Conservation (phyloP, 2,329 filamentous ascomycete species). For the Aureobasidium sp. region DNA sequence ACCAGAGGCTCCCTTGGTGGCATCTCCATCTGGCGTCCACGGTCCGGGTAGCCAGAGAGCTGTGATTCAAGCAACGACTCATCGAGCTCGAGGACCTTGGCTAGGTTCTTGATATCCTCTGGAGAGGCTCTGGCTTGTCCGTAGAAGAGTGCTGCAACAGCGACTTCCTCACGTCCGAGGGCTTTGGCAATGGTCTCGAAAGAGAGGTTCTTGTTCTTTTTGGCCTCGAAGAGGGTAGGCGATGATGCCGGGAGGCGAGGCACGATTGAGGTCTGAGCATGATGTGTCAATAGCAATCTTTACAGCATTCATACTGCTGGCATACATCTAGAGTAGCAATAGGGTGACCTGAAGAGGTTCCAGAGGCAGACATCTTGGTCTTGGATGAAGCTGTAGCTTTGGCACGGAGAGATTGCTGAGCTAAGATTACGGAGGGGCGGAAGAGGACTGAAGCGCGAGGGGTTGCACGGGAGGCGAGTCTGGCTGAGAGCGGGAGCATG, state of each 20-base stretch:
- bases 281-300: constrained; percentile 10
- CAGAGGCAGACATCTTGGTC: constrained; percentile 24
- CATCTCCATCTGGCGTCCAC: constrained; percentile 72
- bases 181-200: constrained; percentile 70
- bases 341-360: constrained; percentile 22
- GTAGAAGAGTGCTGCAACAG: constrained; percentile 82
- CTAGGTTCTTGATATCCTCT: constrained; percentile 61
- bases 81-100: constrained; percentile 54
- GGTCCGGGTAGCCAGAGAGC: constrained; percentile 67
- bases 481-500: constrained; percentile 9
- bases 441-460: not conserved
- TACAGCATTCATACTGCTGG: not conserved
- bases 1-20: constrained; percentile 78
- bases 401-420: constrained; percentile 2
- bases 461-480: constrained; percentile 1
- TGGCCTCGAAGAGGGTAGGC: constrained; percentile 68
- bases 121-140: constrained; percentile 67
- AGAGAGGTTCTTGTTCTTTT: constrained; percentile 63
- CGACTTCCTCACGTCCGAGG: constrained; percentile 72
- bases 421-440: not conserved
- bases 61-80: constrained; percentile 49
- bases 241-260: constrained; percentile 63
- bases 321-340: constrained; percentile 25
- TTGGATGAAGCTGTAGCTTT: constrained; percentile 4
- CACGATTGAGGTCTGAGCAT: constrained; percentile 52